Percentiles rank a stretch among this genome's conserved stretches.
phyloP scores from a whole-genome alignment of 1,284 basidiomycete genomes.

The Rhodotorula sp. region DNA sequence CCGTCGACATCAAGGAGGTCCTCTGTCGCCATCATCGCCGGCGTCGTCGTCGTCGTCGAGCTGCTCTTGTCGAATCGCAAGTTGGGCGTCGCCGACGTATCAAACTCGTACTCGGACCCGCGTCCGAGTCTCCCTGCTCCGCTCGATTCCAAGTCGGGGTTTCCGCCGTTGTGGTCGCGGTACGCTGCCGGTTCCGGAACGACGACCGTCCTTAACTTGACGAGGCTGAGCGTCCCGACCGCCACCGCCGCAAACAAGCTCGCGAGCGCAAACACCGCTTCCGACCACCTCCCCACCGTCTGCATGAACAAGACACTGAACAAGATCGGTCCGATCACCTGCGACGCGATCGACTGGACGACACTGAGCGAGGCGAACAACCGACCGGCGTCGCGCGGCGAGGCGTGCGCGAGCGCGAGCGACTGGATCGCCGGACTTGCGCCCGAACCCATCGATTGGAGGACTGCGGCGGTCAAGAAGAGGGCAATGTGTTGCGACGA shows the following conservation, averaged over 20 bases:
- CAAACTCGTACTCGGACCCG: no score
- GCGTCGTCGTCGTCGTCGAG: no score
- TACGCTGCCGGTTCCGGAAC: not conserved
- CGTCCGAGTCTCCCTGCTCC: no score
- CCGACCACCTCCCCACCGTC: constrained; percentile 61
- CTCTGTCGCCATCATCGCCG: no score
- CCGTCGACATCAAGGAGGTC: no score
- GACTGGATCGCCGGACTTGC: constrained; percentile 65
- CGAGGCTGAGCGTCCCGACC: not conserved
- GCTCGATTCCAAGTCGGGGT: not conserved
- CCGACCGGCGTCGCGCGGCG: constrained; percentile 52
- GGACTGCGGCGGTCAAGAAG: constrained; percentile 57
- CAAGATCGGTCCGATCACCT: constrained; percentile 58
- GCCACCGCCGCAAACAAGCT: not conserved
- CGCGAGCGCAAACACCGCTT: constrained; percentile 52
- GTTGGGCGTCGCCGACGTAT: no score
- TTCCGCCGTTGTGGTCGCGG: not conserved
- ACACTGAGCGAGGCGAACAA: constrained; percentile 72
- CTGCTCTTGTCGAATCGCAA: no score
- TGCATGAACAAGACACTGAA: constrained; percentile 62
- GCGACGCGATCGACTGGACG: constrained; percentile 60
- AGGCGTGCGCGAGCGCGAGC: constrained; percentile 64
- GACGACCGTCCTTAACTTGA: constrained; percentile 23
- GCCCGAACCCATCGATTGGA: constrained; percentile 60
- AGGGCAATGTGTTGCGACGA: not conserved